Percentiles rank a stretch among this genome's conserved stretches.
Conservation (phyloP, 1,139 yeast species). For the Taphrina wiesneri region DNA sequence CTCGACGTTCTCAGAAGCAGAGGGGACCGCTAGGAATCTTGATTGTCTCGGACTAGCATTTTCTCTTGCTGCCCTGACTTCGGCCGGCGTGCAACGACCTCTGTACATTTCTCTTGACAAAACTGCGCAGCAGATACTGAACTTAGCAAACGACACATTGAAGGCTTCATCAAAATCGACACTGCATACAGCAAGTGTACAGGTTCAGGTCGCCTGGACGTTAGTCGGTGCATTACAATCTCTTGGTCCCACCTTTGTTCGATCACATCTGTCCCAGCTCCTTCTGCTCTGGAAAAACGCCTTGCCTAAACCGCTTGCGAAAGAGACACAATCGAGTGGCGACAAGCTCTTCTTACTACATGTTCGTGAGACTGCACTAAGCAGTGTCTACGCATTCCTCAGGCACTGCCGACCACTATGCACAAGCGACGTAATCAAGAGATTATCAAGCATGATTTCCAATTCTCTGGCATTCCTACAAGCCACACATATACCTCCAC, state of each 20-base stretch:
- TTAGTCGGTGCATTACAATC: constrained; percentile 75
- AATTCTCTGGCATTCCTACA: constrained; percentile 44
- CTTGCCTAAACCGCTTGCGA: constrained; percentile 53
- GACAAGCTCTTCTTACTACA: constrained; percentile 46
- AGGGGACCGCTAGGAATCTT: constrained; percentile 38
- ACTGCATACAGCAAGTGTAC: constrained; percentile 15
- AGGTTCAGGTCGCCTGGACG: constrained; percentile 57
- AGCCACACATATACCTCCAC: constrained; percentile 40
- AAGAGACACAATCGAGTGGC: constrained; percentile 43
- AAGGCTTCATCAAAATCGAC: constrained; percentile 24
- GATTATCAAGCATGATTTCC: constrained; percentile 46
- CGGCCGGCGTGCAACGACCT: constrained; percentile 44
- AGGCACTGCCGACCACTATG: constrained; percentile 46
- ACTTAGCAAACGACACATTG: constrained; percentile 42
- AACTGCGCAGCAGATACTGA: constrained; percentile 44
- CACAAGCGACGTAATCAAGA: constrained; percentile 48
- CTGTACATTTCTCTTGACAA: constrained; percentile 46
- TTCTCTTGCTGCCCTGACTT: constrained; percentile 42
- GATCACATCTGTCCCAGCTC: constrained; percentile 72
- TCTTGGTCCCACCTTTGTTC: constrained; percentile 63
- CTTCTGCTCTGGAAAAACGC: constrained; percentile 78
- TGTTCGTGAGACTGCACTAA: constrained; percentile 47
- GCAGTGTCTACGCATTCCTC: constrained; percentile 47
- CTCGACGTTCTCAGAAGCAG: constrained; percentile 39
- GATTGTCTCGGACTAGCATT: constrained; percentile 44